A percentile compares a stretch with the other conserved stretches of the same genome.
Evolutionary conservation across 192 early-diverging fungal species (phyloP).

Genomic region (Linnemannia elongata): DNA sequence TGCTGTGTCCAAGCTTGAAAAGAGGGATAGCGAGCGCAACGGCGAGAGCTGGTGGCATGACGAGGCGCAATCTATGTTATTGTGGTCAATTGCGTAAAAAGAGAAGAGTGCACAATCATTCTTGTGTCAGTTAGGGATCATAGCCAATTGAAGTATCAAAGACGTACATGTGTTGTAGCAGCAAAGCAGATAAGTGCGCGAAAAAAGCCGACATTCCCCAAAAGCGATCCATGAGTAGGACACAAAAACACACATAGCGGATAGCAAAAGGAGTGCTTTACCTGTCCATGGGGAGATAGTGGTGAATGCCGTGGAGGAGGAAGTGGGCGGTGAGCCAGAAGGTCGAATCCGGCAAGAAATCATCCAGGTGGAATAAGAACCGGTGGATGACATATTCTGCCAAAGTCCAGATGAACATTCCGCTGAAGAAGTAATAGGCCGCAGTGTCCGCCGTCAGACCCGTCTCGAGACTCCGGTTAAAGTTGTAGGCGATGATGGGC

Average conservation of each 20-base stretch:
- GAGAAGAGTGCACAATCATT: background rate
- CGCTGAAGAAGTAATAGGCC: constrained; percentile 69
- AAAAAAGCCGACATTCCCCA: background rate
- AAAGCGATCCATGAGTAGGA: background rate
- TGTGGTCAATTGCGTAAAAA: background rate
- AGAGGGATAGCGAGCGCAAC: constrained; percentile 77
- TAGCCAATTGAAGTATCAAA: background rate
- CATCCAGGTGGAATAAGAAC: constrained; percentile 95
- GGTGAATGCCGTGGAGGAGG: constrained; percentile 94
- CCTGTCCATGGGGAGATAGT: constrained; percentile 97
- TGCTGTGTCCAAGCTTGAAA: constrained; percentile 60
- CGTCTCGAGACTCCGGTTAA: constrained; percentile 49
- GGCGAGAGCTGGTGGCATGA: constrained; percentile 93
- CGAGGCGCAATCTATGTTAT: constrained; percentile 85
- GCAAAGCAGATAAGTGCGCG: background rate
- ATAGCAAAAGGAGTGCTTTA: constrained; percentile 46
- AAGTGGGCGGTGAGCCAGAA: constrained; percentile 86
- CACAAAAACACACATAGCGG: background rate
- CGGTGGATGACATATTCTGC: constrained; percentile 94
- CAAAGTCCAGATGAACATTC: constrained; percentile 87
- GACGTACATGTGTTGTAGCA: background rate
- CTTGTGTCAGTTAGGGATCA: background rate
- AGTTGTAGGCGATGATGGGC: constrained; percentile 75
- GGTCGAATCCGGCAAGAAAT: constrained; percentile 86
- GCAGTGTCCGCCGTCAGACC: constrained; percentile 56